Conservation (phyloP, 768 basidiomycete species). For the Russula sp. region DNA sequence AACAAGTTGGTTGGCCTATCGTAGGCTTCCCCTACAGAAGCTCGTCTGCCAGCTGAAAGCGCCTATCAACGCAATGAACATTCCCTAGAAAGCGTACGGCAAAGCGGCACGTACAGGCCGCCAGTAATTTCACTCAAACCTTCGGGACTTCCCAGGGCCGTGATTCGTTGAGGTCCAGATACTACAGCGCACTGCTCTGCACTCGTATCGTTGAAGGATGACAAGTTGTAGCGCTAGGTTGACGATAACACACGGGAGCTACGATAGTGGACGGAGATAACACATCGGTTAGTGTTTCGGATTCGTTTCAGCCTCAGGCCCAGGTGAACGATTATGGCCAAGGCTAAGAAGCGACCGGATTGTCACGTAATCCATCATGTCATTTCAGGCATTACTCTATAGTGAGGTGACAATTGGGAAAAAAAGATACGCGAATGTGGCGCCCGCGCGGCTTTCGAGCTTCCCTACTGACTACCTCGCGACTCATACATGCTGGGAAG, state of each 20-base stretch:
- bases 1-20: not conserved
- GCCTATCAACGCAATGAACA: not conserved
- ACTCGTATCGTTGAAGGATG: too few species aligned
- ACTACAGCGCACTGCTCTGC: too few species aligned
- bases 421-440: conserved; percentile 19
- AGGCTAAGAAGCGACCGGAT: not conserved
- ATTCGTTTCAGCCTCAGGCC: conserved; percentile 13
- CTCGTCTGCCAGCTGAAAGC: not conserved
- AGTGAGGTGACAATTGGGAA: conserved; percentile 7
- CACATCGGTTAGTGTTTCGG: conserved; percentile 10
- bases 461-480: conserved; percentile 11
- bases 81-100: not conserved
- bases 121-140: not conserved
- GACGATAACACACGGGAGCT: not conserved
- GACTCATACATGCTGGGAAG: conserved; percentile 14
- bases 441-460: conserved; percentile 12
- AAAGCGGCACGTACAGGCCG: conserved; percentile 1
- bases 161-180: too few species aligned
- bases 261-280: conserved; percentile 11
- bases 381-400: conserved; percentile 12
- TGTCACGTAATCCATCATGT: conserved; percentile 8
- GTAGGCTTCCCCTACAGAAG: not conserved
- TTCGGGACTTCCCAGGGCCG: too few species aligned
- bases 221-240: too few species aligned
- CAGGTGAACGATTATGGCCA: not conserved